Conservation (phyloP, 495 filamentous ascomycete species). For the Aspergillus diversus region DNA sequence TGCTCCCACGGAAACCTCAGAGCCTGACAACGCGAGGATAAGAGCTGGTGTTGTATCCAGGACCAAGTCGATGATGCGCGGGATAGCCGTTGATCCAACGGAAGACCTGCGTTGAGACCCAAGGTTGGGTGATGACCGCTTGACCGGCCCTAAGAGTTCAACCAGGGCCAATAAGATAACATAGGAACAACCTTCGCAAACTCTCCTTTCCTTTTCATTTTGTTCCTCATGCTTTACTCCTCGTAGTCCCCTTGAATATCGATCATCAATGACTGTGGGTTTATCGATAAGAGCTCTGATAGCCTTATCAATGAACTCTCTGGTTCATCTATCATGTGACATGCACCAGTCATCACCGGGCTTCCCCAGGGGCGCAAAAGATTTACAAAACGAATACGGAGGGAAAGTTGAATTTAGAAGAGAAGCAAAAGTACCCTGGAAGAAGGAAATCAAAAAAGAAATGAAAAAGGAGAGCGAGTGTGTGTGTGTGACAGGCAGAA, state of each 20-base stretch:
- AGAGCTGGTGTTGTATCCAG: constrained; percentile 19
- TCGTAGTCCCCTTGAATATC: background rate
- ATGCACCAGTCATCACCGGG: background rate
- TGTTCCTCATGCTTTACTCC: background rate
- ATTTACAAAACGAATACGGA: too few relatives aligned
- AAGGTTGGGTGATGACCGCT: constrained; percentile 14
- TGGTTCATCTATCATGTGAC: background rate
- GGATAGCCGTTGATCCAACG: constrained; percentile 19
- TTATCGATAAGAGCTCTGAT: constrained; percentile 1
- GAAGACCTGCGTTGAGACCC: constrained; percentile 1
- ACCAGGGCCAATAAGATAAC: background rate
- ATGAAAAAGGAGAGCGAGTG: too few relatives aligned
- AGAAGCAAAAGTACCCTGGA: too few relatives aligned
- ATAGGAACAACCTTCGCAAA: background rate
- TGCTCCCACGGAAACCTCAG: constrained; percentile 12
- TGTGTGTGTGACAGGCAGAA: too few relatives aligned
- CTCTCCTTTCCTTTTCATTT: background rate
- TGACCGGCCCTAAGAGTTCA: background rate
- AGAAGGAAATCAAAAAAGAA: too few relatives aligned
- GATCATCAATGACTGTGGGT: background rate
- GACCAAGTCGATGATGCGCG: constrained; percentile 25
- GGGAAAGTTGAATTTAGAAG: too few relatives aligned
- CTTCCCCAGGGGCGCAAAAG: too few relatives aligned
- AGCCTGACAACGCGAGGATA: constrained; percentile 14
- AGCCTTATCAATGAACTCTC: background rate